Percentiles rank a stretch among this genome's conserved stretches.
These are phyloP conservation scores for Colletotrichum chlorophyti DNA, from an alignment of 2,329 filamentous ascomycete species.

Conservation along the genomic window DNA sequence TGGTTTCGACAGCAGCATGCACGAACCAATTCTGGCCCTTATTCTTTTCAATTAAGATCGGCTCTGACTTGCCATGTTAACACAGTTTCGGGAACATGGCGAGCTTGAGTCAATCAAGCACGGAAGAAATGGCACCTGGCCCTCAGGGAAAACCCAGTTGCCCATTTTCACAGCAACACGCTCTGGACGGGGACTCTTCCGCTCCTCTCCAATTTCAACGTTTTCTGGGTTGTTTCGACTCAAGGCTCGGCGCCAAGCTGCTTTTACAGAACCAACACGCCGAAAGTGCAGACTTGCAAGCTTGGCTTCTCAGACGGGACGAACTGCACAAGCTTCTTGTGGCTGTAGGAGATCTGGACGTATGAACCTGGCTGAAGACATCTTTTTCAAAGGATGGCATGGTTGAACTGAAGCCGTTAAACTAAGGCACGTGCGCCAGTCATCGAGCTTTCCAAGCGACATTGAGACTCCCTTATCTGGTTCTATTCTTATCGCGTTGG, in stretches of 20 bases:
- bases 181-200: background rate
- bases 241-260: conserved; percentile 18
- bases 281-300: background rate
- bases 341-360: no score
- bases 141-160: background rate
- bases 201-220: no score
- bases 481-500: conserved; percentile 1
- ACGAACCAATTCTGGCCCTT: background rate
- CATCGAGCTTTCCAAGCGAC: background rate
- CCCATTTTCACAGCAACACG: background rate
- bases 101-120: conserved; percentile 8
- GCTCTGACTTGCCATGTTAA: background rate
- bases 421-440: background rate
- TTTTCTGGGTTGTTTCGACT: background rate
- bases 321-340: background rate
- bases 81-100: conserved; percentile 17
- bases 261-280: background rate
- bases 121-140: background rate
- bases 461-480: background rate
- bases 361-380: no score
- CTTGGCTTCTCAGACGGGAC: background rate
- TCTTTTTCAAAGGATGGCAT: no score
- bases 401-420: background rate
- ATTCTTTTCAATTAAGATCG: background rate
- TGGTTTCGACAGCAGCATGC: background rate